A percentile compares a stretch with the other conserved stretches of the same genome.
These are phyloP conservation scores for Aspergillus brunneoviolaceus DNA, from an alignment of 2,329 filamentous ascomycete genomes.

Conservation along the genomic window DNA sequence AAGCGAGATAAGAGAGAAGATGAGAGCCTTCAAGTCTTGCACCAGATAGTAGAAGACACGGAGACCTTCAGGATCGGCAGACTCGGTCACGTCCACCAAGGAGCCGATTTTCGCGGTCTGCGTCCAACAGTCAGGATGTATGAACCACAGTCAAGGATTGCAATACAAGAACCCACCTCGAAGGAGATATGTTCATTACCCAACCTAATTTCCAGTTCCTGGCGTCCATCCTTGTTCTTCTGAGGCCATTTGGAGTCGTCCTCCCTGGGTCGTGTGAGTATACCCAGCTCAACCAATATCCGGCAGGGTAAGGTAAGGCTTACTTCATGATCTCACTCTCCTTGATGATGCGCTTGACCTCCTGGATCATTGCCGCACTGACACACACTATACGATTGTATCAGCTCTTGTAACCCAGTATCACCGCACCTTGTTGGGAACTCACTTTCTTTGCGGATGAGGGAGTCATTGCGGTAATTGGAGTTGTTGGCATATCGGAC, in stretches of 20 bases:
- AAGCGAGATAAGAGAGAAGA: conserved; percentile 92
- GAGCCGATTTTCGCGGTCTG: conserved; percentile 98
- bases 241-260: conserved; percentile 98
- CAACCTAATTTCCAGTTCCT: conserved; percentile 91
- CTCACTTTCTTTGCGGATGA: conserved; percentile 99
- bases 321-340: conserved; percentile 97
- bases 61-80: conserved; percentile 89
- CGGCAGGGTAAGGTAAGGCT: conserved; percentile 19
- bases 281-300: neutral
- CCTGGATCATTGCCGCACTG: conserved; percentile 82
- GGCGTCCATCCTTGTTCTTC: conserved; percentile 97
- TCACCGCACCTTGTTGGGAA: conserved; percentile 16
- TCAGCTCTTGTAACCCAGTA: neutral
- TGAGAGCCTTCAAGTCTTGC: conserved; percentile 92
- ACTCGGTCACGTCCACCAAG: conserved; percentile 93
- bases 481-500: conserved; percentile 99
- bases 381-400: conserved; percentile 75
- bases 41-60: conserved; percentile 98
- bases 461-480: conserved; percentile 96
- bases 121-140: conserved; percentile 2
- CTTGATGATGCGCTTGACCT: conserved; percentile 97
- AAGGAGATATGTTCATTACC: conserved; percentile 97
- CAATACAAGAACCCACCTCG: conserved; percentile 60
- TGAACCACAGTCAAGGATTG: neutral
- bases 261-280: conserved; percentile 61